These are phyloP conservation scores for Dentipellis fragilis DNA, from an alignment of 768 basidiomycete species.

Conservation along the genomic window DNA sequence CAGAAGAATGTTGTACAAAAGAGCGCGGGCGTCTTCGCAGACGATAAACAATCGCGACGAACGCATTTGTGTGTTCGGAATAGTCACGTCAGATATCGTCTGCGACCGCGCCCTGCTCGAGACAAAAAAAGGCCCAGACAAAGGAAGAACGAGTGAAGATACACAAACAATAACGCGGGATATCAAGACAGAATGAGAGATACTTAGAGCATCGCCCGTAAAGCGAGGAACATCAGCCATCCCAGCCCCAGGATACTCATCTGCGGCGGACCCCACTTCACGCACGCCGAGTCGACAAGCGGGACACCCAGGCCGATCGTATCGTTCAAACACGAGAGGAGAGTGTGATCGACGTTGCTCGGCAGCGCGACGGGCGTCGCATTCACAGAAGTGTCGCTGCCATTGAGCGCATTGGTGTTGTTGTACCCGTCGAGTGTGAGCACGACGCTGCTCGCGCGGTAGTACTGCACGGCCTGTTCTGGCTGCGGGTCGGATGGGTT, in stretches of 20 bases:
- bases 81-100: no score
- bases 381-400: slow-evolving; percentile 23
- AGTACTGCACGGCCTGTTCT: slow-evolving; percentile 18
- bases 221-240: not conserved
- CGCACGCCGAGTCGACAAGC: slow-evolving; percentile 31
- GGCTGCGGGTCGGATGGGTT: slow-evolving; percentile 14
- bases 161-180: not conserved
- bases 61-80: no score
- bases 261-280: not conserved
- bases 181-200: not conserved
- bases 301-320: slow-evolving; percentile 54
- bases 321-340: slow-evolving; percentile 49
- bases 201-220: not conserved
- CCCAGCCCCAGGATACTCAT: not conserved
- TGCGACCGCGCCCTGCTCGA: no score
- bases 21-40: no score
- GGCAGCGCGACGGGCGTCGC: slow-evolving; percentile 42
- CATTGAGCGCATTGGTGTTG: slow-evolving; percentile 15
- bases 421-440: slow-evolving; percentile 20
- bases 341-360: slow-evolving; percentile 32
- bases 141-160: not conserved
- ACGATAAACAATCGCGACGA: no score
- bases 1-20: no score
- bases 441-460: slow-evolving; percentile 17
- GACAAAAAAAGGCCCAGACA: not conserved